Base-by-base conservation (phyloP, 2,329 filamentous ascomycete genomes). In the Alternaria arborescens region DNA sequence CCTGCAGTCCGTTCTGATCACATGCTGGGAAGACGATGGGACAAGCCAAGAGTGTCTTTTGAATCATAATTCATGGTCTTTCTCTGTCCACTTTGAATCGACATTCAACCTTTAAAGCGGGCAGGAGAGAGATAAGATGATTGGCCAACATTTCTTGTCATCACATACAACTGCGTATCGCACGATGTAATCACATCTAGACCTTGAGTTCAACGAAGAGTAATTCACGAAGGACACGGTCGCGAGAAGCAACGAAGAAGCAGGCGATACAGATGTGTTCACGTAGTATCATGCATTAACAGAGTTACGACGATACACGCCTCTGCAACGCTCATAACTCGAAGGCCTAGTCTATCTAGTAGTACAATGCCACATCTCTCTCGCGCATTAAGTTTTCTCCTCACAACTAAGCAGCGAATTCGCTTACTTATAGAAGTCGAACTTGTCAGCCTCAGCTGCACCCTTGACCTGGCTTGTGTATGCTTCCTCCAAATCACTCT, bases 401-500 rank as follows among this genome's bases (percentile, higher is more conserved):
- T 28, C 6, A 42, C 14, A 40, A 16, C 50, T 55, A 40, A 11
- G n/a, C 30, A 58, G 34, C 42, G 30, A 32, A 51, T 52, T 12
- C 30, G 57, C 58, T 66, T 69, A 79, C 72, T 78, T 79, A 71
- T 79, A 79, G 55, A 79, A 97, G 80, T 97, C 94, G 77, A 96
- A 96, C 83, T 89, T 87, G 76, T 89, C 87, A 48, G 87, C 86
- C 79, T 91, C 88, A 64, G 87, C 85, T 50, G 87, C 86, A 38
- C 87, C 92, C 88, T 98, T 98, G 75, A 99, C 95, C 80, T 99
- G 95, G 82, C 90, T 92, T 40, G 93, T 94, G 81, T 99, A 99
- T 44, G 95, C 95, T 80, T 98, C 95, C 81, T 99, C 95, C 66
- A 99, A 84, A 82, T 99, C 95, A 65, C 87, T 89, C 84, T 99